Evolutionary conservation across 805 yeast genomes (phyloP).

Genomic region (Starmerella powellii): DNA sequence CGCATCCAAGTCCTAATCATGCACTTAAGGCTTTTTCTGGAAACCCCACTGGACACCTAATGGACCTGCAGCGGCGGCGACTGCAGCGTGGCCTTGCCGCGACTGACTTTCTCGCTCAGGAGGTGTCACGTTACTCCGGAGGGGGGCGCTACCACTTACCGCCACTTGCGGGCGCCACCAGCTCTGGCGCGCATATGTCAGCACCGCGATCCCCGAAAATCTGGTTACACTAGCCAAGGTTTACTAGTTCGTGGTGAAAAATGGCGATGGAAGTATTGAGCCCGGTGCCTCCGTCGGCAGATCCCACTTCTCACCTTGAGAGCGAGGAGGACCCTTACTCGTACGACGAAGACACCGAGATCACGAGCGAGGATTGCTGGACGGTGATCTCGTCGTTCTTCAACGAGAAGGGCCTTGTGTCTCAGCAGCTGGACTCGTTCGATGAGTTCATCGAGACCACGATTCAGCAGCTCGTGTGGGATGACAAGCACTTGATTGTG

Average conservation of each 20-base stretch:
- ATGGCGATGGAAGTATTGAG: slow-evolving; percentile 20
- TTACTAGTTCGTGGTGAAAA: slow-evolving; percentile 1
- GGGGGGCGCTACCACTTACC: too few relatives aligned
- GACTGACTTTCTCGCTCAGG: too few relatives aligned
- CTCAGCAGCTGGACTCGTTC: slow-evolving; percentile 96
- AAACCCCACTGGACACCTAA: too few relatives aligned
- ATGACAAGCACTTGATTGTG: slow-evolving; percentile 81
- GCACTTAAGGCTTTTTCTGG: too few relatives aligned
- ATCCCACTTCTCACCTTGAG: slow-evolving; percentile 5
- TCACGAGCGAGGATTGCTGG: slow-evolving; percentile 99
- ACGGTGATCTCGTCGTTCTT: slow-evolving; percentile 92
- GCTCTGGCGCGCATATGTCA: slow-evolving; percentile 2
- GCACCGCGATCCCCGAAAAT: slow-evolving; percentile 1
- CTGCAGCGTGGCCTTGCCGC: too few relatives aligned
- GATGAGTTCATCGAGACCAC: slow-evolving; percentile 96
- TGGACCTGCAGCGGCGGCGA: too few relatives aligned
- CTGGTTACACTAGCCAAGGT: background rate
- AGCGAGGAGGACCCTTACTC: slow-evolving; percentile 33
- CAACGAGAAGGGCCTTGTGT: slow-evolving; percentile 90
- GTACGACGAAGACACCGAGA: slow-evolving; percentile 56
- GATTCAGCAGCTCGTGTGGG: slow-evolving; percentile 92
- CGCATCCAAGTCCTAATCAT: too few relatives aligned
- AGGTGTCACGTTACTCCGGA: too few relatives aligned
- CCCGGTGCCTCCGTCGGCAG: slow-evolving; percentile 11
- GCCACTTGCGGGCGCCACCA: too few relatives aligned